These are phyloP conservation scores for Tieghemiomyces parasiticus DNA, from an alignment of 192 early-diverging fungal genomes.

Conservation along the genomic window DNA sequence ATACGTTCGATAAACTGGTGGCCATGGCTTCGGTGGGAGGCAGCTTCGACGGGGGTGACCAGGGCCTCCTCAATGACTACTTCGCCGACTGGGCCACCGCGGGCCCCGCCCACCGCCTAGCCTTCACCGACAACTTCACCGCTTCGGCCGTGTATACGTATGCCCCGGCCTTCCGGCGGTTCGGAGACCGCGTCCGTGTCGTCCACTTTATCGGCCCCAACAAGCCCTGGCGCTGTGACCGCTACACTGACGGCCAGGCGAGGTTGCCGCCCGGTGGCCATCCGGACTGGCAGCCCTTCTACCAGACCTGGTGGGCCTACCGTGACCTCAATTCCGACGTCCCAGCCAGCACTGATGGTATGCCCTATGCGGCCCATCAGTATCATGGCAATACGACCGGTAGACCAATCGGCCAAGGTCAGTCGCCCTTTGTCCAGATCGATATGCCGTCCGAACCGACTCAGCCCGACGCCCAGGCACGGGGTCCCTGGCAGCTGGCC, in stretches of 20 bases:
- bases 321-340: not conserved
- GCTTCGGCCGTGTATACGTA: conserved; percentile 27
- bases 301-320: conserved; percentile 1
- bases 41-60: conserved; percentile 59
- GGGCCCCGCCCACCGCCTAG: conserved; percentile 45
- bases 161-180: conserved; percentile 67
- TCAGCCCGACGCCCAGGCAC: not conserved
- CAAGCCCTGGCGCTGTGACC: conserved; percentile 82
- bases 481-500: not conserved
- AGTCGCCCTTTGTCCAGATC: not conserved
- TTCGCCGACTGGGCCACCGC: conserved; percentile 60
- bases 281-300: not conserved
- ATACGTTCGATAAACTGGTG: conserved; percentile 9
- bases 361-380: not conserved
- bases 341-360: not conserved
- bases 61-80: conserved; percentile 82
- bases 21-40: conserved; percentile 18
- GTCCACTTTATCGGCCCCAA: conserved; percentile 79
- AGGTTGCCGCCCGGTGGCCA: conserved; percentile 7
- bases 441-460: not conserved
- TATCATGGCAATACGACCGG: not conserved
- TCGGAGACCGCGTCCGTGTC: conserved; percentile 49
- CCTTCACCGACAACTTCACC: conserved; percentile 72
- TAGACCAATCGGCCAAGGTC: not conserved
- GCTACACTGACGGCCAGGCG: conserved; percentile 41